These are phyloP conservation scores for Vanrija sp. DNA, from an alignment of 1,284 basidiomycete species.

Conservation along the genomic window DNA sequence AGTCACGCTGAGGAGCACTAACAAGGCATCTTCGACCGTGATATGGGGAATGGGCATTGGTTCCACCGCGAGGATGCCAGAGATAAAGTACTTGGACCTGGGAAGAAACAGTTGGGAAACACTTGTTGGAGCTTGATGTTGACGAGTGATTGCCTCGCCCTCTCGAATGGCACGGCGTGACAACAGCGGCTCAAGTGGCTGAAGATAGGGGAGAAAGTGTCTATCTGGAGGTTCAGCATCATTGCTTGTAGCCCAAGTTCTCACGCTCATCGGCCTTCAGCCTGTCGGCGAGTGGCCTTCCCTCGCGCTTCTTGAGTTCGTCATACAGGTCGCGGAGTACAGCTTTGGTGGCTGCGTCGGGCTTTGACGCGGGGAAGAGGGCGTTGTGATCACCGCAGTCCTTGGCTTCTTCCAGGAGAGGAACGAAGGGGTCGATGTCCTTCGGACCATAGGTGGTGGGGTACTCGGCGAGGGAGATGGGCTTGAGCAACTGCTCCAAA, in stretches of 20 bases:
- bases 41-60: not conserved
- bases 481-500: not conserved
- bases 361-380: no score
- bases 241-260: not conserved
- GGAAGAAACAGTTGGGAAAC: slow-evolving; percentile 2
- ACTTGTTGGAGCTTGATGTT: not conserved
- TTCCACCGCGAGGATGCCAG: not conserved
- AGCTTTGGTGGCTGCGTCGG: not conserved
- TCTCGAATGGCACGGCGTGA: not conserved
- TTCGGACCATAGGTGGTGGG: slow-evolving; percentile 9
- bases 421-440: slow-evolving; percentile 6
- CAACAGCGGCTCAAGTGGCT: not conserved
- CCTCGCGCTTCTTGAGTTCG: slow-evolving; percentile 2
- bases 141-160: not conserved
- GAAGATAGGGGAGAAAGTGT: not conserved
- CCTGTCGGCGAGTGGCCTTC: not conserved
- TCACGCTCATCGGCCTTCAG: not conserved
- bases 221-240: not conserved
- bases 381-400: not conserved
- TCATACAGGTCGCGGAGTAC: not conserved
- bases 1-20: not conserved
- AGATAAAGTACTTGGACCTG: slow-evolving; percentile 1
- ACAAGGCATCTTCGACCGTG: not conserved
- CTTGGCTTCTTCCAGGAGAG: not conserved
- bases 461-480: slow-evolving; percentile 1